Evolutionary conservation across 441 rosid species (phyloP), one percentile per base, ranked within the genome.

Genomic region (Croton laevigatus): DNA sequence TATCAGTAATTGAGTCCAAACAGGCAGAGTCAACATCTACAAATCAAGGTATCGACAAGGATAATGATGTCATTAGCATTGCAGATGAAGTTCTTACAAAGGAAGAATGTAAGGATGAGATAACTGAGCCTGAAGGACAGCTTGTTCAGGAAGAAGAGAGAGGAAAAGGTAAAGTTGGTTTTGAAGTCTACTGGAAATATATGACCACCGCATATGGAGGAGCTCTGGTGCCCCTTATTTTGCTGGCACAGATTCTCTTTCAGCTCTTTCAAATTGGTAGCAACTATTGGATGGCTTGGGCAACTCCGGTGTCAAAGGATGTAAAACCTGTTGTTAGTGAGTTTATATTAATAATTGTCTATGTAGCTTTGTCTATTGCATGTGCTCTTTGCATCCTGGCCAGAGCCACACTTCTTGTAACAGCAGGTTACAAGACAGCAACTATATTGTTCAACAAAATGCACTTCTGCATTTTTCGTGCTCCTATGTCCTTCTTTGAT

Each of bases 231-330:
- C 99, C 99, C 48, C 72, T 87, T 60, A 85, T 89, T 68, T 62
- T 95, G 65, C 67, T 92, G 72, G 90, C 82, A 20, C 94, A 90
- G 57, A 66, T 79, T 78, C 65, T 88, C 46, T 88, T 89, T 79
- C 91, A 83, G 84, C 27, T 82, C 66, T 91, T 92, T 71, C 93
- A 92, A 80, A 95, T 95, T 60, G 90, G 90, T 17, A 88, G 97
- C 82, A 89, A 89, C 77, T 92, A 92, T 72, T 95, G 98, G 99
- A 91, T 95, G 93, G 91, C 99, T 16, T 91, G 91, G 98, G 98
- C 87, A 73, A 85, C 90, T 80, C 94, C 96, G 0, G 80, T 81
- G 65, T 87, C 98, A 1, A 69, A 80, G 71, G 93, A 86, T 69
- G 78, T 62, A 32, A 79, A 87, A 75, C 89, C 91, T 74, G 65